These are phyloP conservation scores for Xylaria longipes DNA, from an alignment of 495 filamentous ascomycete genomes.

Conservation along the genomic window DNA sequence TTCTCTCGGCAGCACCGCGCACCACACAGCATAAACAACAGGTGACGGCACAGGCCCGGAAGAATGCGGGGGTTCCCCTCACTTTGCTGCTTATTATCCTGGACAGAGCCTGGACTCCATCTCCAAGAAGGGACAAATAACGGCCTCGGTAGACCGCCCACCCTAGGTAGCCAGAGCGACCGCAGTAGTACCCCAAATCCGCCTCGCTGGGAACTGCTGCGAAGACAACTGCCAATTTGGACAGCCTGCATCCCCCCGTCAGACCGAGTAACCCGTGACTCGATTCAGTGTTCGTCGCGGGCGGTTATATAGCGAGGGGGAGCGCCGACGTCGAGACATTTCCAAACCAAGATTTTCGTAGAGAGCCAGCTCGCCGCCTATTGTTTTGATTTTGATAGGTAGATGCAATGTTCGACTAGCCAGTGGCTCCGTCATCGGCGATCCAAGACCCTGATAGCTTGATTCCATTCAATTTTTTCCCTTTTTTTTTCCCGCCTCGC, in stretches of 20 bases:
- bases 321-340: background rate
- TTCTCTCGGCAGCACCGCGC: slow-evolving; percentile 12
- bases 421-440: slow-evolving; percentile 26
- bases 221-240: slow-evolving; percentile 22
- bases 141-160: background rate
- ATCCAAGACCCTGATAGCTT: background rate
- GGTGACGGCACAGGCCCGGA: slow-evolving; percentile 8
- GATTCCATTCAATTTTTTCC: background rate
- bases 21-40: slow-evolving; percentile 3
- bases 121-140: background rate
- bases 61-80: slow-evolving; percentile 25
- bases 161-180: background rate
- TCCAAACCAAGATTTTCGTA: background rate
- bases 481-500: background rate
- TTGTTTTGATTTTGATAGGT: slow-evolving; percentile 2
- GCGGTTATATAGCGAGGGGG: slow-evolving; percentile 20
- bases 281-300: background rate
- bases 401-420: slow-evolving; percentile 8
- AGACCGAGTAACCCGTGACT: slow-evolving; percentile 12
- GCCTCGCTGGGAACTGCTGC: background rate
- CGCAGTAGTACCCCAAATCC: background rate
- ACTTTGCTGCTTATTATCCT: slow-evolving; percentile 16
- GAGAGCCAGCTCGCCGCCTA: slow-evolving; percentile 14
- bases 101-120: background rate
- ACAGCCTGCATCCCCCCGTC: slow-evolving; percentile 12